A percentile compares a stretch with the other conserved stretches of the same genome.
phyloP scores from a whole-genome alignment of 768 basidiomycete genomes.

The Boletus barrowsii region DNA sequence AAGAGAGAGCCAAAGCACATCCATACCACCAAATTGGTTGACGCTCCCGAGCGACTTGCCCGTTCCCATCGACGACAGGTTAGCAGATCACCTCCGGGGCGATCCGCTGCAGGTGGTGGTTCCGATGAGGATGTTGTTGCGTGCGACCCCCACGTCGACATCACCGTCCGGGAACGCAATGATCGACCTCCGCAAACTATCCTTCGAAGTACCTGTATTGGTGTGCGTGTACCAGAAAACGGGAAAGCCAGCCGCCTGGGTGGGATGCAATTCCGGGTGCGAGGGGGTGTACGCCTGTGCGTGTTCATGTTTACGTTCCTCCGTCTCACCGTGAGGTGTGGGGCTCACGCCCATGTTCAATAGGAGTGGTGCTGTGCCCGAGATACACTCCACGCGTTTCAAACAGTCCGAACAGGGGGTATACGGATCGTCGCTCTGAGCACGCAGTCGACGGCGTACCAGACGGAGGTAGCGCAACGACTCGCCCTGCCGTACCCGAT shows the following conservation, averaged over 20 bases:
- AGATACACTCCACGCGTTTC: conserved; percentile 10
- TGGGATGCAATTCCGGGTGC: conserved; percentile 26
- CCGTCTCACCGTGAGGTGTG: too few relatives aligned
- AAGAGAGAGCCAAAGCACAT: too few relatives aligned
- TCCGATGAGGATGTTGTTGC: conserved; percentile 5
- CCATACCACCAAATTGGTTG: conserved; percentile 4
- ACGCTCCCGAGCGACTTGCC: conserved; percentile 13
- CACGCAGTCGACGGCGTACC: conserved; percentile 18
- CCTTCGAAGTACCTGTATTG: conserved; percentile 18
- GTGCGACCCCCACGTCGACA: background rate
- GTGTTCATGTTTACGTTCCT: background rate
- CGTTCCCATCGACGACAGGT: conserved; percentile 12
- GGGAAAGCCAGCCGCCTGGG: conserved; percentile 10
- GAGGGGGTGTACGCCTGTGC: conserved; percentile 23
- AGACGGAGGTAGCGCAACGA: conserved; percentile 16
- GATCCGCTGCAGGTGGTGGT: background rate
- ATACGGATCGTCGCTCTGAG: conserved; percentile 14
- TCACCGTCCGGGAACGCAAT: background rate
- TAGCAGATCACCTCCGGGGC: conserved; percentile 10
- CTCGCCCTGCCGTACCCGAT: conserved; percentile 19
- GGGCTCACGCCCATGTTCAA: background rate
- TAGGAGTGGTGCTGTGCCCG: conserved; percentile 21
- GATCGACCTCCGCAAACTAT: conserved; percentile 12
- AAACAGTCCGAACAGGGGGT: background rate
- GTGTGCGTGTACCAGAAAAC: conserved; percentile 23